phyloP scores from a whole-genome alignment of 2,329 filamentous ascomycete genomes.

The Chrysoporthe austroafricana region DNA sequence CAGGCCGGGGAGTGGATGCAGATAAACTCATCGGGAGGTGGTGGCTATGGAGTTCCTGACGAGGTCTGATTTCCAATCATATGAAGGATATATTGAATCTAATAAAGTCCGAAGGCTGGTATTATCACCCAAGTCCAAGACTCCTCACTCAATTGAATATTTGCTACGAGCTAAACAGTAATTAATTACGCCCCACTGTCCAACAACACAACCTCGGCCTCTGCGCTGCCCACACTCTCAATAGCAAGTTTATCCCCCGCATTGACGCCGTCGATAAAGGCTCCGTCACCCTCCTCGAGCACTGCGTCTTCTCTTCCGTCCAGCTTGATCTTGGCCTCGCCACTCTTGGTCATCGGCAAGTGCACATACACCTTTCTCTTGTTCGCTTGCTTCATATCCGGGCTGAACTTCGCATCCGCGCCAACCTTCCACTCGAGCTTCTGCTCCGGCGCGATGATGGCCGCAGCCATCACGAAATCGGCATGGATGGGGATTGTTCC shows the following conservation, averaged over 20 bases:
- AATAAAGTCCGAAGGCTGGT: no score
- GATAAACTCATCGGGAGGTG: conserved; percentile 42
- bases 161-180: not conserved
- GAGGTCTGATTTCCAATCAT: not conserved
- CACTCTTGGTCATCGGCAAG: conserved; percentile 77
- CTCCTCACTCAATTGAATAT: not conserved
- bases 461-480: conserved; percentile 81
- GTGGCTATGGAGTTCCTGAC: conserved; percentile 34
- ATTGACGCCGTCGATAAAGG: conserved; percentile 69
- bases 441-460: conserved; percentile 68
- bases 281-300: conserved; percentile 78
- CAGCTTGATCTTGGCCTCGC: conserved; percentile 72
- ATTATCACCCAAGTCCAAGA: not conserved
- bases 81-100: not conserved
- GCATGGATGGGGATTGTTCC: conserved; percentile 83
- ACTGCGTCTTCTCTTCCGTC: conserved; percentile 69
- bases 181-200: conserved; percentile 51
- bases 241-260: conserved; percentile 66
- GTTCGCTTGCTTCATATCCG: conserved; percentile 50
- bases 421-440: conserved; percentile 76
- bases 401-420: conserved; percentile 35
- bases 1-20: conserved; percentile 40
- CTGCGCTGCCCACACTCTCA: conserved; percentile 69
- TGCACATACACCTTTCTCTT: conserved; percentile 80
- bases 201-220: conserved; percentile 71